phyloP scores from a whole-genome alignment of 192 early-diverging fungal species.

The Globomyces pollinis-pini region DNA sequence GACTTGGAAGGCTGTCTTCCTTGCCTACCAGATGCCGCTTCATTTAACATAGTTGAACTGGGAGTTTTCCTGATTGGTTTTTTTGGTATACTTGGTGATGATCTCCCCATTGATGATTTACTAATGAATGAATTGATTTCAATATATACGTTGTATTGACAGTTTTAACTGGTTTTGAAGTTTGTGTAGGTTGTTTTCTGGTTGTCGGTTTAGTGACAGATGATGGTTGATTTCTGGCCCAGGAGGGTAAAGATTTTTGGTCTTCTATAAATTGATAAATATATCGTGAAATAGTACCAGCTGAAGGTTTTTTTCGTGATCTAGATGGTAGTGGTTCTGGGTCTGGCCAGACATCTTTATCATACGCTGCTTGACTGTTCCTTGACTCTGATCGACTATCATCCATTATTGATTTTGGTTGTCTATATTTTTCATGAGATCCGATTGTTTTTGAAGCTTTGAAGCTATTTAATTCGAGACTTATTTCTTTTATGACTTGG shows the following conservation, averaged over 20 bases:
- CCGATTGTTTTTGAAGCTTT: slow-evolving; percentile 29
- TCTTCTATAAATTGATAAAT: too few relatives aligned
- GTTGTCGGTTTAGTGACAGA: background rate
- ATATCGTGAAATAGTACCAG: background rate
- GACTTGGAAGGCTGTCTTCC: background rate
- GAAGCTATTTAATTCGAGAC: slow-evolving; percentile 39
- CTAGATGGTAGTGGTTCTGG: slow-evolving; percentile 30
- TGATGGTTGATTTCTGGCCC: slow-evolving; percentile 6
- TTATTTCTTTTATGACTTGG: slow-evolving; percentile 44
- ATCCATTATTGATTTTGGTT: background rate
- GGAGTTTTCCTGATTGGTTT: slow-evolving; percentile 5
- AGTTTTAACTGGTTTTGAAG: too few relatives aligned
- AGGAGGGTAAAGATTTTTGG: slow-evolving; percentile 1
- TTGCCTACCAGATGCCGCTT: background rate
- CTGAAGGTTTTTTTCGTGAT: background rate
- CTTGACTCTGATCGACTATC: background rate
- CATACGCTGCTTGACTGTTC: slow-evolving; percentile 11
- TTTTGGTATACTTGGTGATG: background rate
- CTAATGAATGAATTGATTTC: background rate
- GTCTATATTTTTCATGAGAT: slow-evolving; percentile 1
- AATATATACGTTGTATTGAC: background rate
- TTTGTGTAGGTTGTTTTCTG: too few relatives aligned
- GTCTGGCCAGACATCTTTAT: slow-evolving; percentile 48
- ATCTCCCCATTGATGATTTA: background rate
- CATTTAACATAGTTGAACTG: background rate